phyloP scores from a whole-genome alignment of 2,329 filamentous ascomycete species.

The Zarea fungicola region DNA sequence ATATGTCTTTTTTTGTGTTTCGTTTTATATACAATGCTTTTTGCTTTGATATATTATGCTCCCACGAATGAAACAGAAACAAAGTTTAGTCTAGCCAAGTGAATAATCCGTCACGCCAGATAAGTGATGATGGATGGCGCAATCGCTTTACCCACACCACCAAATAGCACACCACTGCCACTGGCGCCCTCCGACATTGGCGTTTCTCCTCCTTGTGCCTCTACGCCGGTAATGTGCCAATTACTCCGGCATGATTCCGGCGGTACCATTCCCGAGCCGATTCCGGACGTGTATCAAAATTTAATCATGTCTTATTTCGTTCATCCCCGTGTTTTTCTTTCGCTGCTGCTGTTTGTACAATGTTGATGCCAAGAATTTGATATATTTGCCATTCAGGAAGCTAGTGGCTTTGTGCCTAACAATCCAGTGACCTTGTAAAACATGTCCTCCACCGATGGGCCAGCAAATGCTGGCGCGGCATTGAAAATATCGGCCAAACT shows the following conservation, averaged over 20 bases:
- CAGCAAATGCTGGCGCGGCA: conserved; percentile 60
- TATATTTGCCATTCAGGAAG: conserved; percentile 16
- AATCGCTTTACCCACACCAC: conserved; percentile 10
- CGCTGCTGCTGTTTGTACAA: background rate
- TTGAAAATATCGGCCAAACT: conserved; percentile 67
- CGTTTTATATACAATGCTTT: conserved; percentile 8
- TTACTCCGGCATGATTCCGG: too few relatives aligned
- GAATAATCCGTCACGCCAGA: background rate
- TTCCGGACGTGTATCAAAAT: conserved; percentile 1
- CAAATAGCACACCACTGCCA: conserved; percentile 8
- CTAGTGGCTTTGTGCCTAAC: conserved; percentile 52
- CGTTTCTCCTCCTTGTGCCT: too few relatives aligned
- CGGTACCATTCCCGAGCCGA: too few relatives aligned
- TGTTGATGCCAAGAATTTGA: background rate
- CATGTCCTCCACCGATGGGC: conserved; percentile 68
- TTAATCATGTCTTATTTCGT: too few relatives aligned
- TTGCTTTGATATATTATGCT: conserved; percentile 5
- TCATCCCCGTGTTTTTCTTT: conserved; percentile 15
- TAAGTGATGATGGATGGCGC: conserved; percentile 12
- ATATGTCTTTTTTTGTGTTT: background rate
- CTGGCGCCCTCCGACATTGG: too few relatives aligned
- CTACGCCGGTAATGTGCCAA: too few relatives aligned
- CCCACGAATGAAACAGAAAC: background rate
- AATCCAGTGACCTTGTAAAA: conserved; percentile 64
- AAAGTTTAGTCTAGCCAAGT: background rate